Conservation (phyloP, 108 stramenopile genomes). For the Cyclotella cryptica region DNA sequence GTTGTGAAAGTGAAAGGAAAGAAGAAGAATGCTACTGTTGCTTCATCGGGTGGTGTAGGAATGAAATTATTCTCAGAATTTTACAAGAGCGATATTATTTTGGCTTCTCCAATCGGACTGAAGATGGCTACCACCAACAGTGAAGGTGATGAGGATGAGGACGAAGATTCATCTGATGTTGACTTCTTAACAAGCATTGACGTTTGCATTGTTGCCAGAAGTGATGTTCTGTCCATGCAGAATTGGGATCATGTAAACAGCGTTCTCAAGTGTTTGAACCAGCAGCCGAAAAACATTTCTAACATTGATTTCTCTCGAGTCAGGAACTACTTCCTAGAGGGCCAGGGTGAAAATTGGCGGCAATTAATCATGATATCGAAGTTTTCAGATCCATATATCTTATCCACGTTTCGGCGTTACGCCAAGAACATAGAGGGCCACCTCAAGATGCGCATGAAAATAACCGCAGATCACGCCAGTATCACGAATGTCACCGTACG, state of each 20-base stretch:
- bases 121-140: conserved; percentile 77
- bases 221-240: conserved; percentile 94
- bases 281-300: conserved; percentile 78
- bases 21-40: conserved; percentile 48
- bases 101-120: conserved; percentile 92
- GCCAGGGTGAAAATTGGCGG: conserved; percentile 80
- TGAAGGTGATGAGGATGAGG: conserved; percentile 60
- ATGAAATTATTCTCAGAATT: conserved; percentile 91
- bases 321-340: conserved; percentile 87
- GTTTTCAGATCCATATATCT: conserved; percentile 76
- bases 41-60: conserved; percentile 42
- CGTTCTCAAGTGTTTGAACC: conserved; percentile 74
- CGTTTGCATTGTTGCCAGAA: conserved; percentile 74
- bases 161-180: conserved; percentile 55
- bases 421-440: conserved; percentile 75
- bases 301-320: conserved; percentile 96
- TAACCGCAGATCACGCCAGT: conserved; percentile 61
- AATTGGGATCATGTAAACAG: conserved; percentile 95
- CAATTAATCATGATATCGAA: conserved; percentile 83
- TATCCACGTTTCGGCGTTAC: conserved; percentile 78
- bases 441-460: conserved; percentile 65
- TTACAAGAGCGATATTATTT: conserved; percentile 94
- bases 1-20: conserved; percentile 61
- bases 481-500: conserved; percentile 75
- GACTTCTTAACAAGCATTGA: conserved; percentile 95